Conservation (phyloP, 2,329 filamentous ascomycete genomes). For the Pseudopithomyces maydicus region DNA sequence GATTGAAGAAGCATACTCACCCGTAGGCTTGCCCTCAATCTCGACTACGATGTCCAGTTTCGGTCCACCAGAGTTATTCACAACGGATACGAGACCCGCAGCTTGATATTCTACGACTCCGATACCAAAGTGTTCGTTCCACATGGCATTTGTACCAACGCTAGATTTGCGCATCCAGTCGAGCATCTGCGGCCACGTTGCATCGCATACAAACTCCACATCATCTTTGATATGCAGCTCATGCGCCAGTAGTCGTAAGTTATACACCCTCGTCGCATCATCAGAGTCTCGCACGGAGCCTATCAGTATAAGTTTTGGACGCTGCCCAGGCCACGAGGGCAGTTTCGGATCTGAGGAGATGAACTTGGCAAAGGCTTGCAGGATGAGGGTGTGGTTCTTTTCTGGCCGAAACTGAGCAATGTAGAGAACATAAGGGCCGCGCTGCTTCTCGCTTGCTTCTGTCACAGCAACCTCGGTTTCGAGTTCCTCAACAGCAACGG, state of each 20-base stretch:
- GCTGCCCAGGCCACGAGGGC: conserved; percentile 51
- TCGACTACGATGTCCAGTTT: conserved; percentile 90
- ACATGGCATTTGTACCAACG: conserved; percentile 96
- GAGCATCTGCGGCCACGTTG: conserved; percentile 84
- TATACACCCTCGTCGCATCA: conserved; percentile 84
- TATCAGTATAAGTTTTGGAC: conserved; percentile 77
- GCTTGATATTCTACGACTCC: conserved; percentile 98
- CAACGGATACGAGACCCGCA: conserved; percentile 88
- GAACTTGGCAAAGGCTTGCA: conserved; percentile 83
- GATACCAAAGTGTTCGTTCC: conserved; percentile 99
- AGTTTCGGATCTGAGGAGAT: conserved; percentile 47
- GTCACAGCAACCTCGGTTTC: conserved; percentile 75
- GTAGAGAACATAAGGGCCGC: conserved; percentile 79
- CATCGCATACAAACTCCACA: conserved; percentile 88
- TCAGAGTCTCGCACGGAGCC: conserved; percentile 88
- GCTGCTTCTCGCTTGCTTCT: conserved; percentile 67
- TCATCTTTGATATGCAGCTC: conserved; percentile 79
- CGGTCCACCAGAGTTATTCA: conserved; percentile 91
- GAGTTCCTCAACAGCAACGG: conserved; percentile 86
- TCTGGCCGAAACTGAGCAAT: conserved; percentile 97
- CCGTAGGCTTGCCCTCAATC: conserved; percentile 77
- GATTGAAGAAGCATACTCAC: conserved; percentile 49
- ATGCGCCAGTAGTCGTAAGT: conserved; percentile 82
- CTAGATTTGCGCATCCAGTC: conserved; percentile 76
- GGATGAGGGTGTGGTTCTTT: conserved; percentile 89